A percentile compares a stretch with the other conserved stretches of the same genome.
These are phyloP conservation scores for Ligustrum vulgare DNA, from an alignment of 257 asterid genomes.

Conservation along the genomic window DNA sequence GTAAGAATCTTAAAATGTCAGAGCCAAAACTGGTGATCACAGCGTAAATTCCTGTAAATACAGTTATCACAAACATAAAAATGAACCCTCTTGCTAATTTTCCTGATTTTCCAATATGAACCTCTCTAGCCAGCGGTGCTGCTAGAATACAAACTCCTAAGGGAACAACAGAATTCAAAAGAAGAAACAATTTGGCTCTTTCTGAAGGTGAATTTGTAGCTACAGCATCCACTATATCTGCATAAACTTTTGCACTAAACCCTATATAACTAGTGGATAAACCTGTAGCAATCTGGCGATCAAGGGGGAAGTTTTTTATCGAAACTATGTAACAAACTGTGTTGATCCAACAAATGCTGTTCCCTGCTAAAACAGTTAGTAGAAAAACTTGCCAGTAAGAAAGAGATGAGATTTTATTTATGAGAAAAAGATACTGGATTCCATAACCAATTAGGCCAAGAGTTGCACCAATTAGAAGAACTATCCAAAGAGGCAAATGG, in stretches of 20 bases:
- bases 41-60: conserved; percentile 51
- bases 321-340: conserved; percentile 57
- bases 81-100: conserved; percentile 57
- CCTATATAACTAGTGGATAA: conserved; percentile 75
- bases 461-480: conserved; percentile 58
- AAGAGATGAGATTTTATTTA: conserved; percentile 24
- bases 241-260: conserved; percentile 56
- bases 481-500: conserved; percentile 64
- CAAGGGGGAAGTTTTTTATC: conserved; percentile 63
- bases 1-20: conserved; percentile 14
- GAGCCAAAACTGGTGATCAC: conserved; percentile 50
- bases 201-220: conserved; percentile 8
- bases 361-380: conserved; percentile 68
- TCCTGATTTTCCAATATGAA: conserved; percentile 35
- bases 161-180: conserved; percentile 56
- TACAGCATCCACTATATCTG: conserved; percentile 45
- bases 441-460: conserved; percentile 78
- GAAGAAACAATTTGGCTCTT: conserved; percentile 51
- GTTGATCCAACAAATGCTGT: conserved; percentile 81
- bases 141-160: conserved; percentile 32
- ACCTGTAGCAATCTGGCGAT: conserved; percentile 68
- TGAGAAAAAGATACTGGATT: conserved; percentile 60
- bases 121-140: conserved; percentile 43
- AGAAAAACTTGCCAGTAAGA: conserved; percentile 50
- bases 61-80: conserved; percentile 51